Conservation (phyloP, 2,329 filamentous ascomycete genomes). For the Ophioceras dolichostomum region DNA sequence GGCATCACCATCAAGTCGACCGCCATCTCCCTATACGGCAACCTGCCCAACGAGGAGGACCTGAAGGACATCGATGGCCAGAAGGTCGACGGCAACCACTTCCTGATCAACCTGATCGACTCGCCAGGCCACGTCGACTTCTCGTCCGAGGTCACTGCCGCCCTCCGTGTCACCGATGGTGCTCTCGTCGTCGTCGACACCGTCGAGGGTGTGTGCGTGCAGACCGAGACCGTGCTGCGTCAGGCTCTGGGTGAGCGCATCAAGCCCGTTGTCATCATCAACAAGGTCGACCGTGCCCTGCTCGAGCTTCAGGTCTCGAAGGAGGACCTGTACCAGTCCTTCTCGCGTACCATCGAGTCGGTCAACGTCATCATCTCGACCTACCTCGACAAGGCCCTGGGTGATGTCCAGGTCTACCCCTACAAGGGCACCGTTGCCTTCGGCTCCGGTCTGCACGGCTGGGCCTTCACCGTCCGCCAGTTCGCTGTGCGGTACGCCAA, state of each 20-base stretch:
- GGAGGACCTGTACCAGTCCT: constrained; percentile 99
- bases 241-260: constrained; percentile 99
- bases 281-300: constrained; percentile 99
- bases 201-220: constrained; percentile 98
- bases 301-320: constrained; percentile 97
- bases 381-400: constrained; percentile 92
- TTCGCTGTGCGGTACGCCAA: constrained; percentile 94
- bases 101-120: constrained; percentile 99
- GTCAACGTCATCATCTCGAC: constrained; percentile 99
- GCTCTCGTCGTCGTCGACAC: constrained; percentile 99
- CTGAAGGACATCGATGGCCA: constrained; percentile 87
- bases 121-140: constrained; percentile 99
- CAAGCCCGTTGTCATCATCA: constrained; percentile 99
- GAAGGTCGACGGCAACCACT: constrained; percentile 84
- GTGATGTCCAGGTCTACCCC: constrained; percentile 98
- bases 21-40: constrained; percentile 94
- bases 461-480: constrained; percentile 98
- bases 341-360: constrained; percentile 98
- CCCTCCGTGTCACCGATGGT: constrained; percentile 99
- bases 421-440: constrained; percentile 97
- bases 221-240: constrained; percentile 98
- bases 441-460: constrained; percentile 98
- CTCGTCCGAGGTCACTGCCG: constrained; percentile 98
- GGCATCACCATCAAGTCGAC: constrained; percentile 99
- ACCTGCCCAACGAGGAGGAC: constrained; percentile 70